These are phyloP conservation scores for Miscanthus lutarioriparius DNA, from an alignment of 176 grass and related monocot species.

Conservation along the genomic window DNA sequence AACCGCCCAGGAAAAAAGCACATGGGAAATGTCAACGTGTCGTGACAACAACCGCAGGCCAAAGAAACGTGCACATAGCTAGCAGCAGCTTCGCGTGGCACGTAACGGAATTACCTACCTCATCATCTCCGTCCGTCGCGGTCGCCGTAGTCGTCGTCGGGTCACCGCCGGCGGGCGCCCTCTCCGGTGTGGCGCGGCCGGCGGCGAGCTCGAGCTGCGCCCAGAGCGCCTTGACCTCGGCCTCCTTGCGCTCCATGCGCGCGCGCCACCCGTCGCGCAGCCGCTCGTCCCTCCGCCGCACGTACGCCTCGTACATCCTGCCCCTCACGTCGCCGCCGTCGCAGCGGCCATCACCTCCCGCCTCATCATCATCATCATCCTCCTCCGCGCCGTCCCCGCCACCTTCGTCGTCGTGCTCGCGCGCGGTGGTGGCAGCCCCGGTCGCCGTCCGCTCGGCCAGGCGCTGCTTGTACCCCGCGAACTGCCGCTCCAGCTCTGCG, in stretches of 20 bases:
- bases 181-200: neutral
- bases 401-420: neutral
- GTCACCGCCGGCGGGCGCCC: neutral
- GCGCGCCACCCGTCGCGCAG: constrained; percentile 48
- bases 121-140: constrained; percentile 10
- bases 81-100: neutral
- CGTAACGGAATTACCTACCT: constrained; percentile 48
- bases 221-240: constrained; percentile 70
- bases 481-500: constrained; percentile 69
- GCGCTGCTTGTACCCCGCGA: constrained; percentile 46
- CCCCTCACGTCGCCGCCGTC: constrained; percentile 29
- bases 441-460: neutral
- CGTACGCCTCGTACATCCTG: constrained; percentile 57
- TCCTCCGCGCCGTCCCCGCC: neutral
- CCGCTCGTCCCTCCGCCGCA: constrained; percentile 63
- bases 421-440: neutral
- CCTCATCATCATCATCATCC: neutral
- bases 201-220: constrained; percentile 44
- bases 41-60: constrained; percentile 1
- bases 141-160: neutral
- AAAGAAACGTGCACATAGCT: neutral
- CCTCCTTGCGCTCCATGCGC: constrained; percentile 67
- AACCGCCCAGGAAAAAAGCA: neutral
- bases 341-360: neutral
- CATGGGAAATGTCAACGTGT: neutral